phyloP scores from a whole-genome alignment of 2,329 filamentous ascomycete species.

The Raffaelea deltoideospora region DNA sequence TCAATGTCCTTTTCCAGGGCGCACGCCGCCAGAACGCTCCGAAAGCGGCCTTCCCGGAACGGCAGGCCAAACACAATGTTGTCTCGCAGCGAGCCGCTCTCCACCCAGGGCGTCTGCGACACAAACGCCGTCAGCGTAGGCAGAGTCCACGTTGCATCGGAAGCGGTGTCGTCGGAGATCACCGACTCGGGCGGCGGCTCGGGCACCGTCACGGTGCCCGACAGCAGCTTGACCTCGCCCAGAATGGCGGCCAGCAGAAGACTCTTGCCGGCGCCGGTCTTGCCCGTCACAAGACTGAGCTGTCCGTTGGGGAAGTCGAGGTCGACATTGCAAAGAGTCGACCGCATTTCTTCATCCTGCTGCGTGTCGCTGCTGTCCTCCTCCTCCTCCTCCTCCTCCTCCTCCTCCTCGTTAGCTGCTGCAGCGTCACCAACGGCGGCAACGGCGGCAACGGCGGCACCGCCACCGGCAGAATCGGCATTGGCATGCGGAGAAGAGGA shows the following conservation, averaged over 20 bases:
- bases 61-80: conserved; percentile 30
- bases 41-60: conserved; percentile 24
- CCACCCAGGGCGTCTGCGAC: conserved; percentile 31
- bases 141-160: conserved; percentile 18
- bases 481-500: too few relatives aligned
- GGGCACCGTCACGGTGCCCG: conserved; percentile 16
- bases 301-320: conserved; percentile 19
- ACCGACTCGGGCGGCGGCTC: conserved; percentile 11
- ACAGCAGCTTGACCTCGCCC: conserved; percentile 22
- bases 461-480: too few relatives aligned
- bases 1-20: conserved; percentile 26
- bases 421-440: background rate
- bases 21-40: conserved; percentile 28
- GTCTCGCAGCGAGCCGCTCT: conserved; percentile 26
- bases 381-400: too few relatives aligned
- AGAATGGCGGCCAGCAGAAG: conserved; percentile 22
- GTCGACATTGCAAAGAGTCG: conserved; percentile 17
- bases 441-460: background rate
- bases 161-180: conserved; percentile 11
- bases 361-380: too few relatives aligned
- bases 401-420: background rate
- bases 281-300: conserved; percentile 21
- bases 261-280: conserved; percentile 24
- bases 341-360: conserved; percentile 13
- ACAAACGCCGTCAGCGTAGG: conserved; percentile 26